These are phyloP conservation scores for Phylloporus sp. DNA, from an alignment of 768 basidiomycete genomes.

Conservation along the genomic window DNA sequence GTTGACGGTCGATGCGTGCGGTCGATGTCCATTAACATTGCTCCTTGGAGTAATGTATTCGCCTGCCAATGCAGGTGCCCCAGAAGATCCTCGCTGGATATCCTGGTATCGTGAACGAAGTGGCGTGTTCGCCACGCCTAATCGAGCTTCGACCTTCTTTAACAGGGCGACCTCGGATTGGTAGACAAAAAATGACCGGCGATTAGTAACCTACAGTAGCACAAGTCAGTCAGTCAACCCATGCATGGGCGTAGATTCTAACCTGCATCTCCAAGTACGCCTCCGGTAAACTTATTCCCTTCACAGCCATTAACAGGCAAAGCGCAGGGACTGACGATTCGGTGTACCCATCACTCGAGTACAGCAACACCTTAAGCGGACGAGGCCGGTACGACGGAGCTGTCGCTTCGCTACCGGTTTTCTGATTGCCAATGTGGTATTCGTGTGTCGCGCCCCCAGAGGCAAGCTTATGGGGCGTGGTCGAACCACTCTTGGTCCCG, in stretches of 20 bases:
- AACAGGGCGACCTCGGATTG: slow-evolving; percentile 72
- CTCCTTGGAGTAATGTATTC: slow-evolving; percentile 10
- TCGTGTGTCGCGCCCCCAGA: slow-evolving; percentile 6
- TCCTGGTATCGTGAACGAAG: slow-evolving; percentile 26
- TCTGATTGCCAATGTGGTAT: slow-evolving; percentile 14
- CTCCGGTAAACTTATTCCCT: slow-evolving; percentile 68
- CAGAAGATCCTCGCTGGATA: slow-evolving; percentile 16
- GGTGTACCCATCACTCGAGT: slow-evolving; percentile 88
- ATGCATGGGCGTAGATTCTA: not conserved
- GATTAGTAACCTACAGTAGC: slow-evolving; percentile 47
- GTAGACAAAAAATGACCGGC: slow-evolving; percentile 90
- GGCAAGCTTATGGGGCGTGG: slow-evolving; percentile 9
- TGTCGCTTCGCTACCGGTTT: slow-evolving; percentile 6
- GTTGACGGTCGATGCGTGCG: slow-evolving; percentile 18
- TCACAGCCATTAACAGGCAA: slow-evolving; percentile 78
- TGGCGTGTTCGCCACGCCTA: slow-evolving; percentile 27
- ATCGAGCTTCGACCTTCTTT: slow-evolving; percentile 58
- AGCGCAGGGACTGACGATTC: slow-evolving; percentile 88
- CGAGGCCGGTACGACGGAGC: slow-evolving; percentile 40
- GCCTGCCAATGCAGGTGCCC: slow-evolving; percentile 3
- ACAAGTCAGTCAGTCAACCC: slow-evolving; percentile 1
- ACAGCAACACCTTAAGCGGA: slow-evolving; percentile 73
- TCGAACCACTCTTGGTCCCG: slow-evolving; percentile 18
- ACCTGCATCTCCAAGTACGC: slow-evolving; percentile 89
- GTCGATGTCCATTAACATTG: slow-evolving; percentile 18